Conservation (phyloP, 2,329 filamentous ascomycete genomes). For the Cephalotrichum gorgonifer region DNA sequence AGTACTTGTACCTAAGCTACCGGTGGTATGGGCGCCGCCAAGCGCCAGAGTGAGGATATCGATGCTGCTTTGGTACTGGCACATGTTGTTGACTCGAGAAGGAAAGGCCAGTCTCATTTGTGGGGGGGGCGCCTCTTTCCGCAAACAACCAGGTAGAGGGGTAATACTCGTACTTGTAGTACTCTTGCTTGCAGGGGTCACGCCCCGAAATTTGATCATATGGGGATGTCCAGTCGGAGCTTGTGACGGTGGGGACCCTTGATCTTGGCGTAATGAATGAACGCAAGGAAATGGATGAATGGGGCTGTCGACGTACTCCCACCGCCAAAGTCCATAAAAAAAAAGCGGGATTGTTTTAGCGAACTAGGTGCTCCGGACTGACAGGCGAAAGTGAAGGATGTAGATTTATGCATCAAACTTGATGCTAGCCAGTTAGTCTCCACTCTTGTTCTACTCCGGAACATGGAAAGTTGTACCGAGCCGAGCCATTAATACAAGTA, state of each 20-base stretch:
- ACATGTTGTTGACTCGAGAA: neutral
- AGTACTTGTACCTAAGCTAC: too few relatives aligned
- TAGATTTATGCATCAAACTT: neutral
- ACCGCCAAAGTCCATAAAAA: neutral
- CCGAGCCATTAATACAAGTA: too few relatives aligned
- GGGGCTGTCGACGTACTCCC: too few relatives aligned
- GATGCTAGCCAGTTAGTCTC: neutral
- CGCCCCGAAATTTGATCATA: neutral
- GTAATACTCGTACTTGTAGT: too few relatives aligned
- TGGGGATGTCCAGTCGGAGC: neutral
- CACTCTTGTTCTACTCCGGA: too few relatives aligned
- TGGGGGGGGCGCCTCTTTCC: neutral
- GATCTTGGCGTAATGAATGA: neutral
- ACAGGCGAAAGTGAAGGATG: neutral
- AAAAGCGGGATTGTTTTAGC: neutral
- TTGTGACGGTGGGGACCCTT: neutral
- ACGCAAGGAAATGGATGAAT: neutral
- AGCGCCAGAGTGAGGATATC: too few relatives aligned
- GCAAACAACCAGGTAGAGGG: neutral
- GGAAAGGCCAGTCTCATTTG: neutral
- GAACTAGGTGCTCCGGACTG: neutral
- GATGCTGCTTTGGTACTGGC: too few relatives aligned
- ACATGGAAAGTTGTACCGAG: too few relatives aligned
- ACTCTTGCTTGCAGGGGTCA: neutral
- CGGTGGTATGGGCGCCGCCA: too few relatives aligned